These are phyloP conservation scores for Boletales sp. DNA, from an alignment of 768 basidiomycete species.

Conservation along the genomic window DNA sequence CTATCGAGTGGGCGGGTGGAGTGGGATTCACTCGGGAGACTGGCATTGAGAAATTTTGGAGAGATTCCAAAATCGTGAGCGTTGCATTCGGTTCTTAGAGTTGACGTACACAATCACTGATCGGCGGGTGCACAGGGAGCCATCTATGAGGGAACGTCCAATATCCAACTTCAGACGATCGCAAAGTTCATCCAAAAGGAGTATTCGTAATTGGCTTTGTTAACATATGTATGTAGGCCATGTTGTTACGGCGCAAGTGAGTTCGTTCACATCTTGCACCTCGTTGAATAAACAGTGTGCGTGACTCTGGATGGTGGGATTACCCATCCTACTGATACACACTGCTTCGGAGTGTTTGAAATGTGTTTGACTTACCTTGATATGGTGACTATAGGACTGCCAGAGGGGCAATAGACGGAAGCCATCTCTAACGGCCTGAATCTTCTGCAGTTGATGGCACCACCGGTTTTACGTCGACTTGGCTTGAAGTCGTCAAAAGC, in stretches of 20 bases:
- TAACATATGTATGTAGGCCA: no score
- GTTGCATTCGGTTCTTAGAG: not conserved
- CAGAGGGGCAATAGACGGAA: no score
- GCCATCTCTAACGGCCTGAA: no score
- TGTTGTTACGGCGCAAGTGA: no score
- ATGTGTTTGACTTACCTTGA: no score
- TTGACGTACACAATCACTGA: slow-evolving; percentile 1
- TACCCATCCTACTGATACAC: no score
- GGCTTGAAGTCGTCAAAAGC: not conserved
- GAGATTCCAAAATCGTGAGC: slow-evolving; percentile 93
- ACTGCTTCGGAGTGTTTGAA: no score
- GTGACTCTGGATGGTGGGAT: no score
- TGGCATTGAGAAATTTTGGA: slow-evolving; percentile 94
- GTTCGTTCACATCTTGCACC: no score
- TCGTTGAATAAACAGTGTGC: no score
- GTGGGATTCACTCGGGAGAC: slow-evolving; percentile 91
- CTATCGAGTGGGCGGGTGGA: slow-evolving; percentile 97
- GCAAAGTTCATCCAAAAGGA: slow-evolving; percentile 88
- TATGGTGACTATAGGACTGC: no score
- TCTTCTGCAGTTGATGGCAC: no score
- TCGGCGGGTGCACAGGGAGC: slow-evolving; percentile 53
- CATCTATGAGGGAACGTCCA: slow-evolving; percentile 95
- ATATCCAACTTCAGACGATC: slow-evolving; percentile 96
- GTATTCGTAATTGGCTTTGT: slow-evolving; percentile 47
- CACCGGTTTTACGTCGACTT: slow-evolving; percentile 4